Evolutionary conservation across 148 eudicot species (phyloP), one percentile per base, ranked within the genome.

Genomic region (Spergularia marina): DNA sequence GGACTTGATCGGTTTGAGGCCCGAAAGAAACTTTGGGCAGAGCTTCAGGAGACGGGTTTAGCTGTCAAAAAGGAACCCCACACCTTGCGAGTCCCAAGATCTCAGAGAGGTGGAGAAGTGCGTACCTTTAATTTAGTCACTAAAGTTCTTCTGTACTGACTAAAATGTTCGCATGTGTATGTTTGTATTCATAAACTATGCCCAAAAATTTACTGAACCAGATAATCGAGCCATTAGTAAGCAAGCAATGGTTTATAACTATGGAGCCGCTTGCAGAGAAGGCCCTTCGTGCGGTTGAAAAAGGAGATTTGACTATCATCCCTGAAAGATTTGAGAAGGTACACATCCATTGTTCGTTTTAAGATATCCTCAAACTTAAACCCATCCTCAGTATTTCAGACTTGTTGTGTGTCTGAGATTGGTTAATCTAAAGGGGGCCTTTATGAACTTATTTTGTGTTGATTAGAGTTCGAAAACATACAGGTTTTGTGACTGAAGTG

Each of bases 281-380:
- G 81, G 98, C 98, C 67, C 96, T 94, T 65, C 74, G 80, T 81
- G 97, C 93, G 10, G 97, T 94, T 81, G 86, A 90, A 76, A 84
- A 72, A 74, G 97, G 98, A 78, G 96, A 94, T 51, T 54, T 94
- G 73, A 90, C 86, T 57, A 91, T 94, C 64, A 76, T 91, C 84
- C 98, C 98, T 44, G 98, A 94, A 78, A 89, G 98, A 82, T 94
- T 94, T 90, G 96, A 89, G 80, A 94, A 94, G 90, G 98, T 91
- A 87, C 25, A 12, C 53, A 65, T 70, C 13, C 12, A 8, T 51
- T 6, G 25, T 61, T 14, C 30, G 52, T 54, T 16, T 44, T 18
- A 47, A 20, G 53, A 53, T 13, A 61, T 53, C 66, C 44, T 18
- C 23, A 6, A 44, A 9, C 56, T 53, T 44, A 47, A 16, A 14